These are phyloP conservation scores for Alopecurus myosuroides DNA, from an alignment of 176 grass and related monocot genomes.

Conservation along the genomic window DNA sequence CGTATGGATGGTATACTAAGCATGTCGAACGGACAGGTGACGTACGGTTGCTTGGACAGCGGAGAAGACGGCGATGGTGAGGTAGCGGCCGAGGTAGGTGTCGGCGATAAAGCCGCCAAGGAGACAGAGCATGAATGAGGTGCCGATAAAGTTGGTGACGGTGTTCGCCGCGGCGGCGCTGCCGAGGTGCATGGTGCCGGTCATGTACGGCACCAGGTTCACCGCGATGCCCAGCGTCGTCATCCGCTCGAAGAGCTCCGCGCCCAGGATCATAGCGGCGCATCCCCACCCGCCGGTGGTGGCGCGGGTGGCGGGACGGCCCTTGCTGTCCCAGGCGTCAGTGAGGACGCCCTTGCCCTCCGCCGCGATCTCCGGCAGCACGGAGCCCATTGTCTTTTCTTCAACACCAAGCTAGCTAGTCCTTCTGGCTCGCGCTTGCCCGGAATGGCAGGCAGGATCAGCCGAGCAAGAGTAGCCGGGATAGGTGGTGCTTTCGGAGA, in stretches of 20 bases:
- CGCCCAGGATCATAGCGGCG: slow-evolving; percentile 91
- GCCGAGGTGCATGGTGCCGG: slow-evolving; percentile 89
- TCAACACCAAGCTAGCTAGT: not conserved
- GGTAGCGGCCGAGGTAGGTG: slow-evolving; percentile 93
- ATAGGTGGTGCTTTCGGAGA: not conserved
- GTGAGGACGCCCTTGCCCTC: slow-evolving; percentile 46
- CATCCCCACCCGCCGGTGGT: slow-evolving; percentile 61
- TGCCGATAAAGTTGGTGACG: slow-evolving; percentile 93
- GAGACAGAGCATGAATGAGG: slow-evolving; percentile 95
- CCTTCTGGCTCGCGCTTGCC: not conserved
- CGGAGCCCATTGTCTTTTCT: slow-evolving; percentile 36
- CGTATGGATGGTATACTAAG: too few relatives aligned
- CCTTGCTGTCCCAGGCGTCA: slow-evolving; percentile 83
- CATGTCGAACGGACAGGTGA: too few relatives aligned
- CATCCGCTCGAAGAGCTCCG: slow-evolving; percentile 88
- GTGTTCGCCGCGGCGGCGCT: slow-evolving; percentile 82
- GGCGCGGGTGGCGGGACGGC: slow-evolving; percentile 51
- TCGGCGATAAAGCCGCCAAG: slow-evolving; percentile 91
- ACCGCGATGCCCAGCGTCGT: slow-evolving; percentile 92
- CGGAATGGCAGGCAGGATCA: not conserved
- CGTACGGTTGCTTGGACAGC: slow-evolving; percentile 90
- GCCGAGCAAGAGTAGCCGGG: not conserved
- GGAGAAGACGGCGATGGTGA: slow-evolving; percentile 85
- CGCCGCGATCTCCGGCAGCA: slow-evolving; percentile 41
- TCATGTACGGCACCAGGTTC: slow-evolving; percentile 92